These are phyloP conservation scores for Ustilago crameri DNA, from an alignment of 1,284 basidiomycete species.

Conservation along the genomic window DNA sequence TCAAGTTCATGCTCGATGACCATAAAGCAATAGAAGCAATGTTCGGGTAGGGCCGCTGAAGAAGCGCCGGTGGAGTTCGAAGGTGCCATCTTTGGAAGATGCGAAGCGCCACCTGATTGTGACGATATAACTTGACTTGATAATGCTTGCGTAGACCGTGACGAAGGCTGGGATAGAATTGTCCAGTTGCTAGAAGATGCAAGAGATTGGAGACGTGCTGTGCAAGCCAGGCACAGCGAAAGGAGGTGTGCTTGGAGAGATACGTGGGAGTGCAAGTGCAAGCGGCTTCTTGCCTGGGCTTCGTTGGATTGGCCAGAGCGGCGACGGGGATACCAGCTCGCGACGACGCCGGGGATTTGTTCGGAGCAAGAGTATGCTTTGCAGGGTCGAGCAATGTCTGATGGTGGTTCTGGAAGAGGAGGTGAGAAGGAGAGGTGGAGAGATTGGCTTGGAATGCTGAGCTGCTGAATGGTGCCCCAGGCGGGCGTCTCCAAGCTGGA, in stretches of 20 bases:
- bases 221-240: slow-evolving; percentile 25
- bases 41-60: slow-evolving; percentile 58
- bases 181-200: not conserved
- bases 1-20: slow-evolving; percentile 69
- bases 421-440: not conserved
- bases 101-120: no score
- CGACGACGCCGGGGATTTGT: slow-evolving; percentile 23
- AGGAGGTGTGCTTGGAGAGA: not conserved
- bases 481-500: not conserved
- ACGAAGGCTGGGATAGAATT: not conserved
- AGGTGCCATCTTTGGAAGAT: slow-evolving; percentile 14
- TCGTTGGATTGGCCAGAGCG: not conserved
- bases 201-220: not conserved
- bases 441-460: not conserved
- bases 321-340: slow-evolving; percentile 28
- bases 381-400: not conserved
- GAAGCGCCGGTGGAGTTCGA: not conserved
- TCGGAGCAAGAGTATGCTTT: not conserved
- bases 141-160: not conserved
- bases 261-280: not conserved
- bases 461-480: not conserved
- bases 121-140: no score
- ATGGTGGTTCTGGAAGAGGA: not conserved
- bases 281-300: slow-evolving; percentile 15
- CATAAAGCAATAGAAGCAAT: slow-evolving; percentile 72